Evolutionary conservation across 371 early-diverging fungal species (phyloP), one percentile per base, ranked within the genome.

Genomic region (Mortierella sp.): DNA sequence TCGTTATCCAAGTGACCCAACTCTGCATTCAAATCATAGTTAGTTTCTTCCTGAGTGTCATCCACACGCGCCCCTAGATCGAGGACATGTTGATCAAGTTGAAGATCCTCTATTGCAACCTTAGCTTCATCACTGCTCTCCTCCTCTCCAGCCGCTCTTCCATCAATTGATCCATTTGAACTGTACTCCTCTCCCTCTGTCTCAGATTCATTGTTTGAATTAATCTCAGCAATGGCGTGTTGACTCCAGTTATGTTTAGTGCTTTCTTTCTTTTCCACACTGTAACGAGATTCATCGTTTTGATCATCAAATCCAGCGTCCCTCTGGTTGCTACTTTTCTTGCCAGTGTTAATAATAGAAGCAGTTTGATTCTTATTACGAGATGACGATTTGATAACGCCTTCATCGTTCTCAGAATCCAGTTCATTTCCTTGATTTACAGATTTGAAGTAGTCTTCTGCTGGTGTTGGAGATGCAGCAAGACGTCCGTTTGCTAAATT

Each of bases 281-380:
- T 74, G 43, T 79, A 79, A 6, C 70, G 61, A 0, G 80, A 79
- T n/a, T 74, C 74, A 19, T 70, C 80, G 8, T 70, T 13, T 74
- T 64, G n/a, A 1, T 59, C 65, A 45, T 45, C 54, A 8, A 17
- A 42, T 0, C 35, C 51, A 22, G 28, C 62, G 6, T 65, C 49
- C 15, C 28, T 45, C 5, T 66, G 29, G 34, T 19, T 13, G 45
- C 26, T 34, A 15, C 12, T n/a, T 22, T 45, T 56, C n/a, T 9
- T 29, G 22, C 8, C 35, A n/a, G 10, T 35, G 4, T 10, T 57
- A 17, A 34, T 57, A 10, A 17, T 1, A 34, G 32, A 7, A 19
- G 31, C n/a, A 19, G 15, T 17, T 22, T 13, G 66, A 26, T 29
- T 29, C 19, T 26, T 57, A 15, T 1, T 47, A n/a, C 23, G 3